phyloP scores from a whole-genome alignment of 768 basidiomycete species.

The Gymnopilus junonius region DNA sequence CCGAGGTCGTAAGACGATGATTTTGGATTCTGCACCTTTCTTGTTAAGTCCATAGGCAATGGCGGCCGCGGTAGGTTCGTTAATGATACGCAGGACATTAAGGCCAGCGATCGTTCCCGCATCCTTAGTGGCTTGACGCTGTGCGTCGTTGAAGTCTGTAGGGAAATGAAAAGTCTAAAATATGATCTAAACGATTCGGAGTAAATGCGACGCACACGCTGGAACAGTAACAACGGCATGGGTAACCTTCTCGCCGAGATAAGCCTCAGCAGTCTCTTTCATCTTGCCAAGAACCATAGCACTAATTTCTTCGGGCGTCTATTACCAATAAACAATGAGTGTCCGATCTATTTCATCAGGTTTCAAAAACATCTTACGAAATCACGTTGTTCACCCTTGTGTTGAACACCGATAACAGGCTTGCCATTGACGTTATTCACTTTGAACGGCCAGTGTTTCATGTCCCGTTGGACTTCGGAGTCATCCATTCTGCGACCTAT shows the following conservation, averaged over 20 bases:
- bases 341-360: background rate
- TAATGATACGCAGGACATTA: conserved; percentile 95
- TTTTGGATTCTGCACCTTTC: conserved; percentile 91
- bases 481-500: conserved; percentile 89
- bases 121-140: conserved; percentile 99
- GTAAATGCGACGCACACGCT: conserved; percentile 72
- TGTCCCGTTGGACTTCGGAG: conserved; percentile 77
- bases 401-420: conserved; percentile 75
- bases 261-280: conserved; percentile 99
- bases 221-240: conserved; percentile 99
- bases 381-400: conserved; percentile 78
- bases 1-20: conserved; percentile 98
- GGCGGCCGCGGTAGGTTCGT: conserved; percentile 96
- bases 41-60: conserved; percentile 99
- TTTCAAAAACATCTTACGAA: conserved; percentile 63
- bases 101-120: conserved; percentile 95
- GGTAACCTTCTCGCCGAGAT: conserved; percentile 94
- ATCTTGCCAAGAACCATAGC: conserved; percentile 97
- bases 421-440: conserved; percentile 81
- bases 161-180: background rate
- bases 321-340: background rate
- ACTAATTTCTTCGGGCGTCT: conserved; percentile 93
- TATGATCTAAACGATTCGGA: background rate
- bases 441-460: conserved; percentile 92
- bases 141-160: conserved; percentile 96